Conservation (phyloP, 495 filamentous ascomycete species). For the Aspergillus steynii region DNA sequence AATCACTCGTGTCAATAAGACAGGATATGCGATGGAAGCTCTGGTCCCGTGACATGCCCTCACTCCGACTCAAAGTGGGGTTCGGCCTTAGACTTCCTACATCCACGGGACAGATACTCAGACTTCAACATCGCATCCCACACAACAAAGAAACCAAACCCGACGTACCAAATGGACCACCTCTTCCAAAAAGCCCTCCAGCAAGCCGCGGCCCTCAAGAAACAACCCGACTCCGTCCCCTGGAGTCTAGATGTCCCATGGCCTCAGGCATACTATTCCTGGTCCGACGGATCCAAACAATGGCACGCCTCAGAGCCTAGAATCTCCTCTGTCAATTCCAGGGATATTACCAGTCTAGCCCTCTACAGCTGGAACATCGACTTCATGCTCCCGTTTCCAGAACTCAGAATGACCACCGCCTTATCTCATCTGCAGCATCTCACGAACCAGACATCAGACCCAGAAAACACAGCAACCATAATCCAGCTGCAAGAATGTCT, state of each 20-base stretch:
- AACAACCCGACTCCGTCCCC: neutral
- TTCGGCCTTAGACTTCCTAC: too few relatives aligned
- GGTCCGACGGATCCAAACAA: neutral
- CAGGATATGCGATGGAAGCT: too few relatives aligned
- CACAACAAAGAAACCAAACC: too few relatives aligned
- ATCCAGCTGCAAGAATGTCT: conserved; percentile 15
- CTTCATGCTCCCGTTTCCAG: conserved; percentile 13
- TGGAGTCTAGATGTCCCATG: conserved; percentile 6
- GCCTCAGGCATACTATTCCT: conserved; percentile 7
- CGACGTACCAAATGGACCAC: too few relatives aligned
- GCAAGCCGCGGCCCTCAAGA: too few relatives aligned
- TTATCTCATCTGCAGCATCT: conserved; percentile 2
- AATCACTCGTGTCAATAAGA: too few relatives aligned
- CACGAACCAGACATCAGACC: neutral
- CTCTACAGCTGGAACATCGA: conserved; percentile 16
- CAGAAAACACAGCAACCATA: neutral
- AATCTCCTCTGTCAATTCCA: too few relatives aligned
- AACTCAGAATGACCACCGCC: conserved; percentile 10
- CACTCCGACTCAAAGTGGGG: too few relatives aligned
- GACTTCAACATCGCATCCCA: too few relatives aligned
- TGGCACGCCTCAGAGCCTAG: neutral
- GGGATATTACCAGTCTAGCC: neutral
- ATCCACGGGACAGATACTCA: too few relatives aligned
- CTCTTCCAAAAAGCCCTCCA: too few relatives aligned
- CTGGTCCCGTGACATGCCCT: too few relatives aligned